phyloP scores from a whole-genome alignment of 2,329 filamentous ascomycete genomes.

The Juglanconis oblonga region DNA sequence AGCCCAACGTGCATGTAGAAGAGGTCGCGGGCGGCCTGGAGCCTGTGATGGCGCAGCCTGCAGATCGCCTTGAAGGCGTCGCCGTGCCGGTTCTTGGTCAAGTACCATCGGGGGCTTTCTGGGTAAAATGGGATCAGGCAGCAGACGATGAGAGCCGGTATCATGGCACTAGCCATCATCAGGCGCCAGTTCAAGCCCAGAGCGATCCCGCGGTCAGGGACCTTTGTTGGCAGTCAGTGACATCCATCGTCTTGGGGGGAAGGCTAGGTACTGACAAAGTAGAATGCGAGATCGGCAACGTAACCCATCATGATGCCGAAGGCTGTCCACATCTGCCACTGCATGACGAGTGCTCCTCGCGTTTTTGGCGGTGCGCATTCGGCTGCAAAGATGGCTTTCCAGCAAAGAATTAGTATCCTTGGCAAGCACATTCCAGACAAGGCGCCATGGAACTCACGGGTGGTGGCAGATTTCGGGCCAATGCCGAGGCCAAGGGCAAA shows the following conservation, averaged over 20 bases:
- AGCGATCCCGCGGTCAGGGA: slow-evolving; percentile 48
- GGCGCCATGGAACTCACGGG: slow-evolving; percentile 30
- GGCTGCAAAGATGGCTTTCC: slow-evolving; percentile 61
- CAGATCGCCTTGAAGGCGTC: slow-evolving; percentile 47
- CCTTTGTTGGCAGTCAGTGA: not conserved
- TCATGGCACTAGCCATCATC: slow-evolving; percentile 66
- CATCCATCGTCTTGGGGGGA: too few relatives aligned
- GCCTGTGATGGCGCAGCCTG: slow-evolving; percentile 45
- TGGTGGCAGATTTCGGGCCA: slow-evolving; percentile 67
- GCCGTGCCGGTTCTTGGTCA: slow-evolving; percentile 43
- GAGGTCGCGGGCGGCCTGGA: slow-evolving; percentile 54
- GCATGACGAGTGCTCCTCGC: slow-evolving; percentile 68
- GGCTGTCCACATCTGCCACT: slow-evolving; percentile 42
- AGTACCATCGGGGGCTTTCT: slow-evolving; percentile 50
- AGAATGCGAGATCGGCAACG: slow-evolving; percentile 60
- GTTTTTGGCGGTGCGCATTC: slow-evolving; percentile 63
- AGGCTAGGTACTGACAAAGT: slow-evolving; percentile 33
- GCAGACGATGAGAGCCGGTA: slow-evolving; percentile 57
- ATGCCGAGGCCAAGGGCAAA: slow-evolving; percentile 70
- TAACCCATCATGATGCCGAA: slow-evolving; percentile 58
- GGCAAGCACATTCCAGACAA: not conserved
- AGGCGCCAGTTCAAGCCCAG: slow-evolving; percentile 62
- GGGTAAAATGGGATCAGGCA: slow-evolving; percentile 48
- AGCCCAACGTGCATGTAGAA: slow-evolving; percentile 58
- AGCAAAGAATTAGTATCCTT: not conserved